Evolutionary conservation across 2,329 filamentous ascomycete genomes (phyloP).

Genomic region (Fusarium camptoceras): DNA sequence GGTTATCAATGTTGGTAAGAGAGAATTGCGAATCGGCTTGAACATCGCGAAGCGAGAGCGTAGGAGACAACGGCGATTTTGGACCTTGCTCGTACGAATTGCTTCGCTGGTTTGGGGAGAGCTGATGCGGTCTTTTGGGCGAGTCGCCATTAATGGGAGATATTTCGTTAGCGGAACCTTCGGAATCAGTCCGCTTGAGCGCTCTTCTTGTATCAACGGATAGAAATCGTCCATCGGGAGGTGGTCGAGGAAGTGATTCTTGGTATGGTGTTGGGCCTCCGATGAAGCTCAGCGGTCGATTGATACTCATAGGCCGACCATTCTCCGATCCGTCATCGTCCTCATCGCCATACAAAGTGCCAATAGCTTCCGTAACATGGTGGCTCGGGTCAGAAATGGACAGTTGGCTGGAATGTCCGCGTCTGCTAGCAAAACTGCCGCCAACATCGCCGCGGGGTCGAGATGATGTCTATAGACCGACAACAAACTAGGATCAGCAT

Average conservation of each 20-base stretch:
- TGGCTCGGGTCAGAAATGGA: conserved; percentile 89
- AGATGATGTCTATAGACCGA: conserved; percentile 64
- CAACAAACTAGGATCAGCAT: conserved; percentile 41
- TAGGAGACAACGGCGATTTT: conserved; percentile 63
- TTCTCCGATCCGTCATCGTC: conserved; percentile 69
- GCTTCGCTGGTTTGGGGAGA: conserved; percentile 56
- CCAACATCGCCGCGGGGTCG: conserved; percentile 66
- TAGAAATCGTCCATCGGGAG: conserved; percentile 49
- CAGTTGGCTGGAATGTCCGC: conserved; percentile 68
- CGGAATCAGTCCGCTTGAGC: conserved; percentile 60
- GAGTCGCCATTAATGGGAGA: conserved; percentile 50
- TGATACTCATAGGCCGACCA: conserved; percentile 73
- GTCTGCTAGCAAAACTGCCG: conserved; percentile 68
- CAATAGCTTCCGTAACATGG: conserved; percentile 94
- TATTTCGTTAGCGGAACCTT: conserved; percentile 53
- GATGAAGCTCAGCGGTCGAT: conserved; percentile 81
- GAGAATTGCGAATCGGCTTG: conserved; percentile 76
- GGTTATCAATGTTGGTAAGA: conserved; percentile 89
- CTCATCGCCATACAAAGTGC: conserved; percentile 86
- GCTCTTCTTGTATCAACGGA: conserved; percentile 55
- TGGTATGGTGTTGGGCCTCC: conserved; percentile 62
- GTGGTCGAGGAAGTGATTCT: conserved; percentile 59
- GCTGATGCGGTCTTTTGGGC: conserved; percentile 57
- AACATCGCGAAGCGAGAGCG: conserved; percentile 64
- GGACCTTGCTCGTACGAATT: conserved; percentile 57